These are phyloP conservation scores for Penium margaritaceum DNA, from an alignment of 139 green algal species.

Conservation along the genomic window DNA sequence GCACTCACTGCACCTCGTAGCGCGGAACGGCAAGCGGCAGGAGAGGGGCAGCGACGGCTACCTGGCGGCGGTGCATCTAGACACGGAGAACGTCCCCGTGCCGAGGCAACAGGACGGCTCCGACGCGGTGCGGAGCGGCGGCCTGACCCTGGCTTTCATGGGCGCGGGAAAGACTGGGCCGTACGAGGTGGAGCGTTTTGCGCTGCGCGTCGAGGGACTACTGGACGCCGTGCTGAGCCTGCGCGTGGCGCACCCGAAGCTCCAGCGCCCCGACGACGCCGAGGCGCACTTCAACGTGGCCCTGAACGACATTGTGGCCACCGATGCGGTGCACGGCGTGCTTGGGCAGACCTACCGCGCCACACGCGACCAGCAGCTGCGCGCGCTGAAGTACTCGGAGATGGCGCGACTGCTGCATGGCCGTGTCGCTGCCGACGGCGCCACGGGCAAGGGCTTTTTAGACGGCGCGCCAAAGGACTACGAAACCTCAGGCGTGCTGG, in stretches of 20 bases:
- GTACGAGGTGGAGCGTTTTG: not conserved
- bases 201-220: not conserved
- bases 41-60: too few relatives aligned
- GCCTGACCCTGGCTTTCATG: too few relatives aligned
- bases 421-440: not conserved
- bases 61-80: too few relatives aligned
- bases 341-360: conserved; percentile 27
- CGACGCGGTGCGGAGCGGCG: too few relatives aligned
- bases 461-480: conserved; percentile 12
- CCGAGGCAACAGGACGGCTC: too few relatives aligned
- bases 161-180: not conserved
- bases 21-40: too few relatives aligned
- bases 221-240: not conserved
- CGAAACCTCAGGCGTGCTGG: conserved; percentile 9
- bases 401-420: not conserved
- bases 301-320: conserved; percentile 1
- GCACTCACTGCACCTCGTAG: too few relatives aligned
- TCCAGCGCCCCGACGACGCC: conserved; percentile 6
- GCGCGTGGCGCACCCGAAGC: conserved; percentile 1
- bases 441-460: conserved; percentile 20
- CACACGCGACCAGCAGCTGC: not conserved
- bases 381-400: not conserved
- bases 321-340: conserved; percentile 23
- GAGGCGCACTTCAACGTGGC: conserved; percentile 22
- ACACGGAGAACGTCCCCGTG: too few relatives aligned